These are phyloP conservation scores for Ceratobasidium sp. DNA, from an alignment of 1,284 basidiomycete species.

Conservation along the genomic window DNA sequence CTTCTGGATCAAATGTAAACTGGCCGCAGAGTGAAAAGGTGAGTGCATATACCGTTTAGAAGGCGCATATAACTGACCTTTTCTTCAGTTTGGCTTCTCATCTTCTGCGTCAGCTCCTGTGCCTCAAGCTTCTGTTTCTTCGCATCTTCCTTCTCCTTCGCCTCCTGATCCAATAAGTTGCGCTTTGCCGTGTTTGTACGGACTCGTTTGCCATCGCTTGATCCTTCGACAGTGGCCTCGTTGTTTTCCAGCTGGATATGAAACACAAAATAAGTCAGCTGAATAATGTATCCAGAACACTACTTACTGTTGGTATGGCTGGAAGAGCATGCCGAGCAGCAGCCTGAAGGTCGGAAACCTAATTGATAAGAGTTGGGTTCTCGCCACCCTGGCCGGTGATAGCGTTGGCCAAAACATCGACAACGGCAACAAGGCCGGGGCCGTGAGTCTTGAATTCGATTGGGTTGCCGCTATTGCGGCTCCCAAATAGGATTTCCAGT, in stretches of 20 bases:
- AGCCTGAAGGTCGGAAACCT: not conserved
- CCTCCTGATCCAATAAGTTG: not conserved
- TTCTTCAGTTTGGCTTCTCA: not conserved
- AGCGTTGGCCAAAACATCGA: not conserved
- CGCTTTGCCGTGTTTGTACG: not conserved
- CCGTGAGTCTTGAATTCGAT: conserved; percentile 11
- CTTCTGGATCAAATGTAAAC: not conserved
- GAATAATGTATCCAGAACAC: not conserved
- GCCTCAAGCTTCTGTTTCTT: not conserved
- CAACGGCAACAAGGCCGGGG: conserved; percentile 9
- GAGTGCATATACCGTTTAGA: too few relatives aligned
- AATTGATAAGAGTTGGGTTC: conserved; percentile 6
- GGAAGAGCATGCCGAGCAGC: not conserved
- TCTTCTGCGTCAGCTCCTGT: not conserved
- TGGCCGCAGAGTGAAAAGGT: too few relatives aligned
- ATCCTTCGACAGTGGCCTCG: not conserved
- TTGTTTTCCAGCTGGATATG: not conserved
- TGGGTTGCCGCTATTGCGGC: too few relatives aligned
- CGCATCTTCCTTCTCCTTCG: not conserved
- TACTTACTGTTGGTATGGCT: not conserved
- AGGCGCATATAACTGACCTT: not conserved
- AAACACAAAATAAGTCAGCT: not conserved
- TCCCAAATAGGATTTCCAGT: conserved; percentile 1
- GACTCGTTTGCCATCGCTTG: not conserved
- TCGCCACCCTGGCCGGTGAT: not conserved